Percentiles rank a stretch among this genome's conserved stretches.
These are phyloP conservation scores for Eutrema heterophyllum DNA, from an alignment of 345 rosid species.

Conservation along the genomic window DNA sequence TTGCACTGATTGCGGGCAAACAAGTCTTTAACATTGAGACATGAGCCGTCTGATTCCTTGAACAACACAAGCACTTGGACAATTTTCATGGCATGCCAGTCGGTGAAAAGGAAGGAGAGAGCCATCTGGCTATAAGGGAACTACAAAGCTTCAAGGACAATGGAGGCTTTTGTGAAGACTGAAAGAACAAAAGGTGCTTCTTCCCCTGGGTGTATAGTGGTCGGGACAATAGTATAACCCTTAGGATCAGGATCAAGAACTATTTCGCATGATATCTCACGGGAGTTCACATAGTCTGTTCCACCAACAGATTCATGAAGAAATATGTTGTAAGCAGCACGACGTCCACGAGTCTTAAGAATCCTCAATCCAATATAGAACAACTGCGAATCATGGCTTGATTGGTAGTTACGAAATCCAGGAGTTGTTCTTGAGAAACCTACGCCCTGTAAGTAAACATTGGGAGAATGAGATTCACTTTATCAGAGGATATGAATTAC, in stretches of 20 bases:
- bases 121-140: conserved; percentile 7
- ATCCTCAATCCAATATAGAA: conserved; percentile 98
- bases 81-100: conserved; percentile 23
- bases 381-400: conserved; percentile 90
- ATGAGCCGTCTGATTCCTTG: conserved; percentile 18
- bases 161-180: conserved; percentile 88
- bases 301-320: conserved; percentile 99
- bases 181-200: conserved; percentile 99
- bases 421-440: conserved; percentile 94
- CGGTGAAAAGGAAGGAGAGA: conserved; percentile 22
- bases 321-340: conserved; percentile 93
- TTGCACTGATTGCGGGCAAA: not conserved
- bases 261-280: conserved; percentile 99
- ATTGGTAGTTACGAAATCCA: conserved; percentile 91
- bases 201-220: conserved; percentile 98
- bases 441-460: conserved; percentile 63
- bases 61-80: conserved; percentile 39
- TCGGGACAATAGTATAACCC: conserved; percentile 99
- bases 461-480: not conserved
- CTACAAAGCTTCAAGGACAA: conserved; percentile 77
- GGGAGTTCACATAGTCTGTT: conserved; percentile 98
- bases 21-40: conserved; percentile 1
- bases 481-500: not conserved
- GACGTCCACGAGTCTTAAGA: conserved; percentile 94
- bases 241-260: conserved; percentile 99